phyloP scores from a whole-genome alignment of 176 grass and related monocot genomes.

The Oryza meridionalis region DNA sequence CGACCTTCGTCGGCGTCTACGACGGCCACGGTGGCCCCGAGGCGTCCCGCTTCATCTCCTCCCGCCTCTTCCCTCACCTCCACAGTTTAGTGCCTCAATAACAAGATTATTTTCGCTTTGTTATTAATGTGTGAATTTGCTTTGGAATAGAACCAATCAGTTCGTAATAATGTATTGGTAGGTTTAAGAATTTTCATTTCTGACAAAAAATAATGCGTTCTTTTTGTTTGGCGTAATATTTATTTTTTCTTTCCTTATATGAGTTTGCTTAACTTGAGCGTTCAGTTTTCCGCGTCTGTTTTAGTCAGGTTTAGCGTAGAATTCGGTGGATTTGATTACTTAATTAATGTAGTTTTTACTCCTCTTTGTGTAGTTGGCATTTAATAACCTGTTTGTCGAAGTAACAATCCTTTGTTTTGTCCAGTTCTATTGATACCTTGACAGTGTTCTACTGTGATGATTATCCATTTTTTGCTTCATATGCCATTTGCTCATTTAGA shows the following conservation, averaged over 20 bases:
- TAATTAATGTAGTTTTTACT: slow-evolving; percentile 12
- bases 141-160: background rate
- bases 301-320: background rate
- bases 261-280: background rate
- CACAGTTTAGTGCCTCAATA: slow-evolving; percentile 2
- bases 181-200: background rate
- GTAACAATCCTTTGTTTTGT: background rate
- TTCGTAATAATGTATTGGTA: background rate
- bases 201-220: background rate
- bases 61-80: slow-evolving; percentile 43
- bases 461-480: background rate
- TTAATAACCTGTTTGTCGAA: slow-evolving; percentile 18
- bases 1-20: slow-evolving; percentile 47
- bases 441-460: background rate
- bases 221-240: background rate
- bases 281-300: background rate
- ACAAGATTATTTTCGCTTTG: background rate
- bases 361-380: background rate
- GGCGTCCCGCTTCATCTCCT: slow-evolving; percentile 40
- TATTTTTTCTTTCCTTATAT: background rate
- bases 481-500: background rate
- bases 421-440: background rate
- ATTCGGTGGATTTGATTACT: background rate
- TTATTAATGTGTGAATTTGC: background rate
- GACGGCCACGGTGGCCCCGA: slow-evolving; percentile 48